Base-by-base conservation (phyloP, 2,329 filamentous ascomycete species). In the Botrytis porri region DNA sequence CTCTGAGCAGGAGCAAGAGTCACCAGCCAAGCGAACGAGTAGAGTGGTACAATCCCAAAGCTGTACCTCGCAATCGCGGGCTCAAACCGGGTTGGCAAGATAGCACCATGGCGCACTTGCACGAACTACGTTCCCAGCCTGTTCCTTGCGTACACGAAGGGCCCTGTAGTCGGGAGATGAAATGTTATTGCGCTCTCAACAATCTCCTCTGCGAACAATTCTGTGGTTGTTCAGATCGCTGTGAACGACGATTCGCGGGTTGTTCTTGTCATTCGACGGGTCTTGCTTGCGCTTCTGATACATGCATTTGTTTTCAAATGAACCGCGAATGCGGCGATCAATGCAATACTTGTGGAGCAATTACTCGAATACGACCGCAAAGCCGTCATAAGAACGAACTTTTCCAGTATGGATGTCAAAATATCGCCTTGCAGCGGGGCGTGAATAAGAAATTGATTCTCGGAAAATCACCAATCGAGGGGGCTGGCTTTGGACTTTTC, bases 291-390 rank as follows among this genome's bases (percentile, higher is more conserved):
- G 76, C 85, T 9, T 81, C 85, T 61, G 84, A 90, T 76, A 87
- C 86, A 5, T 96, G 93, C 79, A 90, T 92, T 22, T 97, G 93
- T 78, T 85, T 89, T 32, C 85, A 88, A 77, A 85, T 93, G 70
- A 92, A 93, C 76, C 88, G 93, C 57, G 93, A 97, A 82, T 97
- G 93, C 79, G 93, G 96, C 77, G 89, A 93, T 2, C 89, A 92
- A 20, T 97, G 93, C 78, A 86, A 86, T 25, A 85, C 84, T 14
- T 96, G 93, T 77, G 93, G 93, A 41, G 92, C 90, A 0, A 80
- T 84, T 18, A 88, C 93, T 73, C 86, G 92, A 3, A 87, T 93
- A 4, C 89, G 95, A 78, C 92, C 91, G 0, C 82, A 84, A n/a
- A 91, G 93, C 77, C 86, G 87, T 9, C 85, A 90, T 69, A 83